Base-by-base conservation (phyloP, 2,329 filamentous ascomycete genomes). In the Parastagonospora avenae region DNA sequence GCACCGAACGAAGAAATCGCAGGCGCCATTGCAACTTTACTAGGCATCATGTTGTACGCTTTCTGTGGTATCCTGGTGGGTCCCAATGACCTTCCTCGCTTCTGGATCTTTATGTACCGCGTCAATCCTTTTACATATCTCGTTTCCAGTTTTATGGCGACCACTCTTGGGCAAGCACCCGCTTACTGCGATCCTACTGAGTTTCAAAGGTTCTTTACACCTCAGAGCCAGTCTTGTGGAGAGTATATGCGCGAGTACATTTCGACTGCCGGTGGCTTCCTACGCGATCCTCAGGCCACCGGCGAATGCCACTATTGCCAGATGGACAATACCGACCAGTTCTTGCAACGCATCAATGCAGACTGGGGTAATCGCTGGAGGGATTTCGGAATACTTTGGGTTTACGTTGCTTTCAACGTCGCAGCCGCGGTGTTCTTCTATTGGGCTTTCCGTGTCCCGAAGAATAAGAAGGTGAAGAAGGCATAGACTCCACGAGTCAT, bases 71-170 rank as follows among this genome's bases (percentile, higher is more conserved):
- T 90, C 4, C 75, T 91, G 38, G 83, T 86, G 49, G 72, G 80
- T 0, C 82, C 85, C 0, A 53, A 69, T 2, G 77, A 79, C 0
- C 76, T 91, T 1, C 88, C 88, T 0, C 78, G 83, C 0, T 91
- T 91, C 76, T 92, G 89, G 89, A 86, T 85, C 59, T 91, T 90
- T 75, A 91, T 91, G 88, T 89, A 90, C 70, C 80, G 84, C 15
- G 44, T 46, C 19, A 85, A 82, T 0, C 87, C 86, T 0, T 85
- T 90, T 54, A 89, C 85, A 0, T 90, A 90, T 70, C 79, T 83
- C 8, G 77, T 85, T 7, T 85, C 82, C 0, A 85, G 85, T 0
- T 85, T 89, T 54, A 87, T 76, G 27, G 57, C 68, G 1, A 67
- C 74, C 0, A 68, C 74, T 46, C 68, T 87, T 0, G 74, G 76